Evolutionary conservation across 805 yeast genomes (phyloP).

Genomic region (Ogataea minuta): DNA sequence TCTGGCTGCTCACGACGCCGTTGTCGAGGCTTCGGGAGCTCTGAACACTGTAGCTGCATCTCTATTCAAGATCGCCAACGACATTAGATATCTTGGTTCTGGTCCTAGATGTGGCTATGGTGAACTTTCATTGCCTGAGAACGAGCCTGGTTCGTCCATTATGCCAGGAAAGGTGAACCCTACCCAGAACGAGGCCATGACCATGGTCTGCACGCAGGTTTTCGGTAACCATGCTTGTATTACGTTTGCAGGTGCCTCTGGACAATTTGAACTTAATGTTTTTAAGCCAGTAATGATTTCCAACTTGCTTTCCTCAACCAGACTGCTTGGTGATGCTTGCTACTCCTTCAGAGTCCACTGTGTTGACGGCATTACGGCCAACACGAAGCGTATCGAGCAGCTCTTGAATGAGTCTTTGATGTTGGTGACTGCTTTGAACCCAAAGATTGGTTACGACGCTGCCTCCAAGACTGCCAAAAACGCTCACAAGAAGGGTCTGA

Average conservation of each 20-base stretch:
- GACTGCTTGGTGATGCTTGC: conserved; percentile 86
- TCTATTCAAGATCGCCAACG: conserved; percentile 94
- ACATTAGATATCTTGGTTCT: conserved; percentile 95
- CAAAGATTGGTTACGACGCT: conserved; percentile 96
- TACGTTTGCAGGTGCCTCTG: conserved; percentile 97
- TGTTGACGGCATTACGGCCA: conserved; percentile 92
- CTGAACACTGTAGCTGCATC: conserved; percentile 93
- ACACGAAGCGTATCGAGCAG: conserved; percentile 81
- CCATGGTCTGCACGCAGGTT: conserved; percentile 97
- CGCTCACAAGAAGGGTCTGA: conserved; percentile 96
- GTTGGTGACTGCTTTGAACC: conserved; percentile 98
- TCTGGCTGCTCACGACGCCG: conserved; percentile 97
- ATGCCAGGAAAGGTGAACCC: conserved; percentile 99
- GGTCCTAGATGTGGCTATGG: conserved; percentile 99
- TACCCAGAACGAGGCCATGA: conserved; percentile 97
- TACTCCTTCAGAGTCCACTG: conserved; percentile 91
- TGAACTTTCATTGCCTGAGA: conserved; percentile 91
- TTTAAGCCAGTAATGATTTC: conserved; percentile 96
- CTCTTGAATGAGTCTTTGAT: conserved; percentile 90
- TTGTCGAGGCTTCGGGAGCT: conserved; percentile 97
- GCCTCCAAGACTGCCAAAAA: conserved; percentile 98
- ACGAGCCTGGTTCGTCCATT: conserved; percentile 98
- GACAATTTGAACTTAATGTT: conserved; percentile 97
- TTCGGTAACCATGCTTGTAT: conserved; percentile 95
- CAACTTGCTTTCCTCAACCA: conserved; percentile 82